Conservation (phyloP, 345 rosid genomes). For the Aquilaria yunnanensis region DNA sequence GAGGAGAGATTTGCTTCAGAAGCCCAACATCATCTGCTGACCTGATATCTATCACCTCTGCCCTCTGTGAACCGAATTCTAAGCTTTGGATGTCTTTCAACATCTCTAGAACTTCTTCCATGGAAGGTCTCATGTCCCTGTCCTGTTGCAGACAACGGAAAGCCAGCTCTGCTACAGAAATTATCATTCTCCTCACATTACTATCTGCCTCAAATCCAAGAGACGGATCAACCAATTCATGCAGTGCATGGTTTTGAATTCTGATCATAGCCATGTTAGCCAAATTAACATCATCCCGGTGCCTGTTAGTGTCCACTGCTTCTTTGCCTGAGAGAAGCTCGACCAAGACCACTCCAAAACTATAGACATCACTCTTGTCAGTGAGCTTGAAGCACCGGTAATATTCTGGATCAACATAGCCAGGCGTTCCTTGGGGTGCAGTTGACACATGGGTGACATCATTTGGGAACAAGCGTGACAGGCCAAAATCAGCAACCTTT, state of each 20-base stretch:
- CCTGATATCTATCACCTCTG: constrained; percentile 34
- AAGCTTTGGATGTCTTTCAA: constrained; percentile 39
- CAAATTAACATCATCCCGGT: constrained; percentile 59
- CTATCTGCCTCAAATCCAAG: constrained; percentile 52
- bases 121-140: constrained; percentile 66
- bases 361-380: constrained; percentile 83
- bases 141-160: constrained; percentile 79
- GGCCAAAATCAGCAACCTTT: constrained; percentile 93
- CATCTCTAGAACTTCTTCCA: constrained; percentile 55
- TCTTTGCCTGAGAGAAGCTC: constrained; percentile 61
- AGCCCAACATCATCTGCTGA: constrained; percentile 44
- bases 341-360: constrained; percentile 79
- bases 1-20: constrained; percentile 35
- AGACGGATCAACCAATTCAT: constrained; percentile 64
- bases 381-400: constrained; percentile 75
- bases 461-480: constrained; percentile 68
- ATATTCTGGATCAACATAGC: constrained; percentile 88
- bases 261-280: constrained; percentile 68
- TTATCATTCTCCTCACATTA: constrained; percentile 30
- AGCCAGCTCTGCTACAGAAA: constrained; percentile 60
- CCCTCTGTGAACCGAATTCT: constrained; percentile 16
- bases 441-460: constrained; percentile 86
- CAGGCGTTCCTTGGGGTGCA: constrained; percentile 94
- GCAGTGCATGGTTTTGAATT: constrained; percentile 55
- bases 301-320: constrained; percentile 71